These are phyloP conservation scores for Candida sp. DNA, from an alignment of 1,139 yeast species.

Conservation along the genomic window DNA sequence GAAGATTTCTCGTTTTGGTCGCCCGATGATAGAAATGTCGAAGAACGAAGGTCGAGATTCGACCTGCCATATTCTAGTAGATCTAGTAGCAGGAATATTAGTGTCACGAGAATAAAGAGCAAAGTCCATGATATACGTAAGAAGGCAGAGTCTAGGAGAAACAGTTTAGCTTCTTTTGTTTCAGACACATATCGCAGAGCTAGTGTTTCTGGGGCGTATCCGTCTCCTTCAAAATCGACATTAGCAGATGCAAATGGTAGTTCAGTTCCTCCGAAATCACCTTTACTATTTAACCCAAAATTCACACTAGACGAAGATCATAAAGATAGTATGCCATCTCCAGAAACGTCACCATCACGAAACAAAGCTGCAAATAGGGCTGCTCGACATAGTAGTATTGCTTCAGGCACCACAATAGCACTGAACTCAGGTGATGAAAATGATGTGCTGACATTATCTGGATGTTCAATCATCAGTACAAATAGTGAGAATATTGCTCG, in stretches of 20 bases:
- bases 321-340: not conserved
- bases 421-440: not conserved
- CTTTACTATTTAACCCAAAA: not conserved
- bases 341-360: not conserved
- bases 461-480: slow-evolving; percentile 10
- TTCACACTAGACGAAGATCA: not conserved
- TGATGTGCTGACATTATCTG: slow-evolving; percentile 3
- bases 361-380: not conserved
- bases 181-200: not conserved
- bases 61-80: not conserved
- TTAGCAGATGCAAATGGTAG: not conserved
- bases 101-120: slow-evolving; percentile 1
- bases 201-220: not conserved
- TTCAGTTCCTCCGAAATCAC: not conserved
- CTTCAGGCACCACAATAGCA: not conserved
- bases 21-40: slow-evolving; percentile 48
- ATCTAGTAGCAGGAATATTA: slow-evolving; percentile 1
- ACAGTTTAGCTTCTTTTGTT: not conserved
- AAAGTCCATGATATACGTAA: not conserved
- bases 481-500: not conserved
- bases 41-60: slow-evolving; percentile 1
- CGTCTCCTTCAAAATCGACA: not conserved
- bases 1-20: slow-evolving; percentile 93
- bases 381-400: not conserved
- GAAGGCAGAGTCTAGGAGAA: slow-evolving; percentile 1